Evolutionary conservation across 2,329 filamentous ascomycete species (phyloP).

Genomic region (Ascochyta rabiei): DNA sequence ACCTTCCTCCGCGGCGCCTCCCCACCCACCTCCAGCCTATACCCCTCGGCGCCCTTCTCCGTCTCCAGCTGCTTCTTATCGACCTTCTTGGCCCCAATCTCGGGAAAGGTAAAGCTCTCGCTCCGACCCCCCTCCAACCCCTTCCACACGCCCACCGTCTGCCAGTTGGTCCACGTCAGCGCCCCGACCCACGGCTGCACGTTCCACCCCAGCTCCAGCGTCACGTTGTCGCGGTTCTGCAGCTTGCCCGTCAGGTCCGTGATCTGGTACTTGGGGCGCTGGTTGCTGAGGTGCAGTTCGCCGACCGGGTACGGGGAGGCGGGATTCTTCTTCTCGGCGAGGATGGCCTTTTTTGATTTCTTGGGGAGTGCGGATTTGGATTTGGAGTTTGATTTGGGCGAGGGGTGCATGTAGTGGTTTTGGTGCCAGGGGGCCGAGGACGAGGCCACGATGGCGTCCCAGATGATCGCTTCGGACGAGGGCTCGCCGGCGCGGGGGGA

Average conservation of each 20-base stretch:
- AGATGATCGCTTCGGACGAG: slow-evolving; percentile 77
- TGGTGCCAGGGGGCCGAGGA: slow-evolving; percentile 63
- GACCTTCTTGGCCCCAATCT: slow-evolving; percentile 69
- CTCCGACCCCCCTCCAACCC: slow-evolving; percentile 68
- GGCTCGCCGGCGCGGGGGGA: slow-evolving; percentile 52
- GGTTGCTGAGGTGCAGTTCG: slow-evolving; percentile 77
- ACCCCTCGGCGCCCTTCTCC: slow-evolving; percentile 56
- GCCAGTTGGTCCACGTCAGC: slow-evolving; percentile 72
- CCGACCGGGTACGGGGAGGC: slow-evolving; percentile 60
- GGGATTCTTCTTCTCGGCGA: slow-evolving; percentile 14
- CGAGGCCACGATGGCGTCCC: slow-evolving; percentile 91
- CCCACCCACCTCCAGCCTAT: slow-evolving; percentile 50
- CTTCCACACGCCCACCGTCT: slow-evolving; percentile 66
- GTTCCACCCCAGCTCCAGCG: slow-evolving; percentile 87
- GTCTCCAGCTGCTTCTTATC: slow-evolving; percentile 56
- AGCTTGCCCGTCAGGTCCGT: slow-evolving; percentile 84
- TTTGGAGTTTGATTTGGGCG: slow-evolving; percentile 55
- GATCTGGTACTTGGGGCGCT: slow-evolving; percentile 96
- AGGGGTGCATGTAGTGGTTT: slow-evolving; percentile 61
- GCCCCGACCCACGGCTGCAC: slow-evolving; percentile 96
- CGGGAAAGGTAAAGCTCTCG: slow-evolving; percentile 68
- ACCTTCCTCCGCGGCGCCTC: slow-evolving; percentile 35
- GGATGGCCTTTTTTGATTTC: slow-evolving; percentile 25
- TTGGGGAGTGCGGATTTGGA: slow-evolving; percentile 53
- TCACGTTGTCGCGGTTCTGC: slow-evolving; percentile 74